Conservation (phyloP, 495 filamentous ascomycete species). For the Aspergillus taichungensis region DNA sequence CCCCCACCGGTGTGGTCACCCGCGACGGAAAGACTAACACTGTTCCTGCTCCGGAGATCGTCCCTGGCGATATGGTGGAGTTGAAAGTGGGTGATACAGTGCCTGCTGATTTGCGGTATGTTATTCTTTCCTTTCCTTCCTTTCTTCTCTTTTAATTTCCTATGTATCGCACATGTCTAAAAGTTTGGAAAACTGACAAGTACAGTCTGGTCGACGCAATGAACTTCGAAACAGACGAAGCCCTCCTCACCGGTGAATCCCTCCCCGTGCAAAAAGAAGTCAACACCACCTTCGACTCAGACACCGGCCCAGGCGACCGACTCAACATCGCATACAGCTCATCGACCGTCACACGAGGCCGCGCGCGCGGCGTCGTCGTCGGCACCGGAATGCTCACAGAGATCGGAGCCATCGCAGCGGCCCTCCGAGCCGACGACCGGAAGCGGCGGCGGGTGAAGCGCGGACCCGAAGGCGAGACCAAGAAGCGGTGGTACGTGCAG, state of each 20-base stretch:
- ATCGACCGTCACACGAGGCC: constrained; percentile 62
- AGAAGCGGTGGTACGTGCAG: constrained; percentile 58
- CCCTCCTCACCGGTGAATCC: constrained; percentile 68
- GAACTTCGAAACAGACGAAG: constrained; percentile 68
- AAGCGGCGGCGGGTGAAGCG: constrained; percentile 47
- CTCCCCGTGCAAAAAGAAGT: constrained; percentile 58
- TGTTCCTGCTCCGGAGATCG: constrained; percentile 46
- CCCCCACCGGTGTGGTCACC: constrained; percentile 51
- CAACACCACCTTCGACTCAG: constrained; percentile 31
- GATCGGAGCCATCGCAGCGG: constrained; percentile 59
- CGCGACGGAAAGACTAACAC: constrained; percentile 44
- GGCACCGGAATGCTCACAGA: constrained; percentile 65
- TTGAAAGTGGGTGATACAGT: constrained; percentile 80
- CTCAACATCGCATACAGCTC: constrained; percentile 65
- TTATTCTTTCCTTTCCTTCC: background rate
- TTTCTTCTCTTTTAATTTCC: no score
- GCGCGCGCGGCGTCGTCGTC: constrained; percentile 59
- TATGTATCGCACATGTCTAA: no score
- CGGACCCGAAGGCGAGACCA: constrained; percentile 46
- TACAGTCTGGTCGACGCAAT: constrained; percentile 50
- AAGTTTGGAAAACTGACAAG: constrained; percentile 1
- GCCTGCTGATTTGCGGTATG: constrained; percentile 56
- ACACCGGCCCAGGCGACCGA: constrained; percentile 58
- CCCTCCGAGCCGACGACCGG: constrained; percentile 43
- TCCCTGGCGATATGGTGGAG: constrained; percentile 60